These are phyloP conservation scores for Trichoderma sp. DNA, from an alignment of 2,329 filamentous ascomycete genomes.

Conservation along the genomic window DNA sequence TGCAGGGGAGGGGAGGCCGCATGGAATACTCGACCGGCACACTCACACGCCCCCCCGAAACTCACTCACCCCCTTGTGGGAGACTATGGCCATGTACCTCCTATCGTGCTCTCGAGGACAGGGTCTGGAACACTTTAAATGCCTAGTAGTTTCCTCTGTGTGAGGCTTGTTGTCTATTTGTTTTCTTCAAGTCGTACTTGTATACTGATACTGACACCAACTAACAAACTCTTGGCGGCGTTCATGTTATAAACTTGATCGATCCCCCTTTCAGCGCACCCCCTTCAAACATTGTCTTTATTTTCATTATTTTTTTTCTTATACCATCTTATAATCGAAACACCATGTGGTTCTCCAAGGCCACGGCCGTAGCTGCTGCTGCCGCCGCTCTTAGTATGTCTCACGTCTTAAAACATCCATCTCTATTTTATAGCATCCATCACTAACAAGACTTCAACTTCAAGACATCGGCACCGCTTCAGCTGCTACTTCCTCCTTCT, in stretches of 20 bases:
- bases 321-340: not conserved
- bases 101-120: not conserved
- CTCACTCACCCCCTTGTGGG: constrained; percentile 5
- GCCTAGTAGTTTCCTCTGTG: not conserved
- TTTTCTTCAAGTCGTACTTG: not conserved
- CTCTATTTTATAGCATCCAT: not conserved
- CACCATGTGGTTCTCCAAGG: constrained; percentile 28
- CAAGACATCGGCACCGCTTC: constrained; percentile 34
- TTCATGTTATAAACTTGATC: constrained; percentile 11
- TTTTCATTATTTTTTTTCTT: too few species aligned
- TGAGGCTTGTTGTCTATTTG: not conserved
- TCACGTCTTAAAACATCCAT: not conserved
- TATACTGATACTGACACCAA: not conserved
- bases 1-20: constrained; percentile 6
- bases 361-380: constrained; percentile 26
- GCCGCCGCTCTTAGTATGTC: constrained; percentile 31
- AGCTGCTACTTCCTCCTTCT: constrained; percentile 44
- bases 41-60: not conserved
- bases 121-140: constrained; percentile 8
- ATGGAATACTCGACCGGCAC: not conserved
- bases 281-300: not conserved
- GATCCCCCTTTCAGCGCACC: not conserved
- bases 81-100: not conserved
- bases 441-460: not conserved
- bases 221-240: not conserved